Conservation (phyloP, 2,329 filamentous ascomycete species). For the Sphaerulina musiva region DNA sequence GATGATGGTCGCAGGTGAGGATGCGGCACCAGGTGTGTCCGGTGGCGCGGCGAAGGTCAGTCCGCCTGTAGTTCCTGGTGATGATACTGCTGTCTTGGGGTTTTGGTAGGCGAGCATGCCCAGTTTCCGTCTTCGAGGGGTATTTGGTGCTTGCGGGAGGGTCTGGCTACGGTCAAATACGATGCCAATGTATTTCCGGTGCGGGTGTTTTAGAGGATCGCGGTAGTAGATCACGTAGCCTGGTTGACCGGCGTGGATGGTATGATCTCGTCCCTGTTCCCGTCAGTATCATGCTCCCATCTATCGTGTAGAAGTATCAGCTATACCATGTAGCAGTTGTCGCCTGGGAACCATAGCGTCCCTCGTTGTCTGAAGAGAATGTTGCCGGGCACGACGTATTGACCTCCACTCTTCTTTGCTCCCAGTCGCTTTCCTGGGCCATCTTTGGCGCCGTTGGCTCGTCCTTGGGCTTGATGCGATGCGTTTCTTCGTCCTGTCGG, state of each 20-base stretch:
- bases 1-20: constrained; percentile 18
- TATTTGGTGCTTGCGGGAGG: constrained; percentile 69
- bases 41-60: constrained; percentile 15
- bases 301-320: background rate
- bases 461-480: constrained; percentile 58
- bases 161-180: constrained; percentile 75
- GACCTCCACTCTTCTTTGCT: constrained; percentile 86
- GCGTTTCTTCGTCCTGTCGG: constrained; percentile 44
- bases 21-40: constrained; percentile 15
- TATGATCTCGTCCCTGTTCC: constrained; percentile 73
- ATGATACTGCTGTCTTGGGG: constrained; percentile 16
- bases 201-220: constrained; percentile 73
- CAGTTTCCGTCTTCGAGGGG: constrained; percentile 66
- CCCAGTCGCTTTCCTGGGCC: constrained; percentile 80
- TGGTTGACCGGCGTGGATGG: constrained; percentile 75
- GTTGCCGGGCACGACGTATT: constrained; percentile 91
- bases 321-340: constrained; percentile 73
- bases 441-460: constrained; percentile 64
- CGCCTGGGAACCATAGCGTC: constrained; percentile 88
- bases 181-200: constrained; percentile 90
- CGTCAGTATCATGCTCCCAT: constrained; percentile 1
- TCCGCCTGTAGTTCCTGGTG: constrained; percentile 11
- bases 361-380: constrained; percentile 97
- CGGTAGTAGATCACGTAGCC: constrained; percentile 97
- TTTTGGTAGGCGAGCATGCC: constrained; percentile 58